Evolutionary conservation across 2,329 filamentous ascomycete genomes (phyloP).

Genomic region (Escovopsis sp.): DNA sequence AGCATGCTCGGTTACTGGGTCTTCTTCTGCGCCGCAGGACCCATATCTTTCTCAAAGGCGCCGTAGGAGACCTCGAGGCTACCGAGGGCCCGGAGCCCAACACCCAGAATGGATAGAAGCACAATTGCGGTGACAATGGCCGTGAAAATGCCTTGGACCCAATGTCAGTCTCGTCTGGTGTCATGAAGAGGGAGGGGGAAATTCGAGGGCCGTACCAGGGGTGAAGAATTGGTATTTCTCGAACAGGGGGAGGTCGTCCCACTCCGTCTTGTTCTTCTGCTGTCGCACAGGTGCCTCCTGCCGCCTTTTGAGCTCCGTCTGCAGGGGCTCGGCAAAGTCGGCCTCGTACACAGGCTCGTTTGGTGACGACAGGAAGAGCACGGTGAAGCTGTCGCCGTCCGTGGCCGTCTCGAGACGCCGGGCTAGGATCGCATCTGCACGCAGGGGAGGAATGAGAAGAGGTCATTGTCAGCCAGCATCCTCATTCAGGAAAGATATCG

Average conservation of each 20-base stretch:
- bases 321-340: conserved; percentile 46
- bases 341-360: conserved; percentile 46
- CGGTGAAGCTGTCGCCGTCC: conserved; percentile 44
- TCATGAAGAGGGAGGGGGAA: background rate
- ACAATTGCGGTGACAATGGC: conserved; percentile 56
- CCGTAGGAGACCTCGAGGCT: conserved; percentile 84
- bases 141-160: conserved; percentile 67
- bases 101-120: conserved; percentile 61
- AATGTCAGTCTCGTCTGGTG: conserved; percentile 4
- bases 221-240: conserved; percentile 92
- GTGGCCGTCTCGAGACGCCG: conserved; percentile 27
- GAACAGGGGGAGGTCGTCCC: conserved; percentile 48
- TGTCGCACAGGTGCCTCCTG: conserved; percentile 11
- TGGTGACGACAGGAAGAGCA: conserved; percentile 60
- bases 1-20: conserved; percentile 16
- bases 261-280: conserved; percentile 24
- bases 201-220: conserved; percentile 42
- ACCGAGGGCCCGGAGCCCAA: conserved; percentile 60
- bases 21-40: conserved; percentile 79
- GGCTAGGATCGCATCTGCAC: conserved; percentile 37
- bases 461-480: no score
- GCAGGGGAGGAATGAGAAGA: background rate
- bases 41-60: conserved; percentile 93
- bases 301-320: conserved; percentile 60
- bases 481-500: no score